Base-by-base conservation (phyloP, 805 yeast species). In the Hanseniaspora meyeri region DNA sequence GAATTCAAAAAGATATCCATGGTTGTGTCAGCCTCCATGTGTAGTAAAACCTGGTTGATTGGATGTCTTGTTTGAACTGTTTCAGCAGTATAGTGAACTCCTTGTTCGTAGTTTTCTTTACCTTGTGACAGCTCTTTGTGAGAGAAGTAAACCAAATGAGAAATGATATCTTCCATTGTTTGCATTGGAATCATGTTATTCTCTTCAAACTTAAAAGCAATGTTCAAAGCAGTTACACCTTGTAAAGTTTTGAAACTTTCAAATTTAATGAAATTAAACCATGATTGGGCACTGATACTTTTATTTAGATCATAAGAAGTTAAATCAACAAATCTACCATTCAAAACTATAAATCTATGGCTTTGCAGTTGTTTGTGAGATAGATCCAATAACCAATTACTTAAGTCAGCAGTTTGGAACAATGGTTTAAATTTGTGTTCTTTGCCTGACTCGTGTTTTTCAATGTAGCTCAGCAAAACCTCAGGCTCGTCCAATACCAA, bases 251-350 rank as follows among this genome's bases (percentile, higher is more conserved):
- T 72, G 4, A 66, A 63, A 0, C 70, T 63, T 60, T 84, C 89
- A 59, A 74, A 73, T 6, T 72, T 72, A 1, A 76, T 59, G 2
- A 82, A 65, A 20, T 66, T 64, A 10, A 68, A 68, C 39, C 80
- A 62, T 3, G 73, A 71, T 0, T 60, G 59, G 0, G 59, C 55
- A 16, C 64, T 56, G 19, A 61, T 62, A 8, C 24, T 38, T 11
- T 37, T 24, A 11, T n/a, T 4, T 4, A 57, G 63, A 60, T 53
- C 67, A 46, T 55, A 64, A n/a, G 48, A 60, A 57, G 59, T 70
- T 34, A 69, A 69, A 61, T 65, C 74, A 55, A 75, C 70, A 66
- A 64, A 64, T 61, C 88, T 74, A 14, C 88, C 85, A 62, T 81
- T 81, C 27, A 80, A 61, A 9, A 79, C 63, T 9, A 82, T 49